A percentile compares a stretch with the other conserved stretches of the same genome.
phyloP scores from a whole-genome alignment of 2,329 filamentous ascomycete species.

The Rugonectria rugulosa region DNA sequence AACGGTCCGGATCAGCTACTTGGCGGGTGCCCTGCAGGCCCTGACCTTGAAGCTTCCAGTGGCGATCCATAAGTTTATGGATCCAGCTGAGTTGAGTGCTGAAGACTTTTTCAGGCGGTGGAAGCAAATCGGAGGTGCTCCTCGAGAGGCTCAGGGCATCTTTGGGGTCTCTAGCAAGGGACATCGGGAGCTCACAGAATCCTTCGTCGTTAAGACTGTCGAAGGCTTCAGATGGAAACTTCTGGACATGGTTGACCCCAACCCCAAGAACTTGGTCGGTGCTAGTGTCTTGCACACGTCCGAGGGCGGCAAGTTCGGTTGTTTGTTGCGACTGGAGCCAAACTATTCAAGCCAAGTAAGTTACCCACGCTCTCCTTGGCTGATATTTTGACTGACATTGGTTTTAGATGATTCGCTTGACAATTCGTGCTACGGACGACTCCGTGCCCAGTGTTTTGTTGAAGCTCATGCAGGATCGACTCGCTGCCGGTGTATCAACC shows the following conservation, averaged over 20 bases:
- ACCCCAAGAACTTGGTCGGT: conserved; percentile 91
- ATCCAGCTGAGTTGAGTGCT: conserved; percentile 81
- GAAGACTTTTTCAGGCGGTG: conserved; percentile 99
- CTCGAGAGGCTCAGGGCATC: conserved; percentile 87
- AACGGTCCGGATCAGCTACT: conserved; percentile 92
- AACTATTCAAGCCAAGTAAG: conserved; percentile 91
- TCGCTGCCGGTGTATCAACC: conserved; percentile 64
- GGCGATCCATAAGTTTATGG: conserved; percentile 95
- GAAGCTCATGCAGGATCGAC: conserved; percentile 85
- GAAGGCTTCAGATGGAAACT: conserved; percentile 91
- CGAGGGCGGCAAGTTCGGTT: conserved; percentile 90
- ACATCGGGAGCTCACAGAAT: conserved; percentile 71
- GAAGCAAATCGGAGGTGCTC: conserved; percentile 94
- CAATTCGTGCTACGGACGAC: conserved; percentile 93
- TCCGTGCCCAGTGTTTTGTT: conserved; percentile 80
- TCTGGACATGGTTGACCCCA: conserved; percentile 86
- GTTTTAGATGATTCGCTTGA: conserved; percentile 91
- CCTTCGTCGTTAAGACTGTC: conserved; percentile 75
- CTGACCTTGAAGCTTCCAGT: conserved; percentile 91
- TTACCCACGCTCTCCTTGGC: conserved; percentile 18
- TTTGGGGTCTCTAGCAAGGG: conserved; percentile 69
- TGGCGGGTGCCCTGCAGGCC: conserved; percentile 91
- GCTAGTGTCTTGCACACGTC: conserved; percentile 85
- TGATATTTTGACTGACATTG: conserved; percentile 23
- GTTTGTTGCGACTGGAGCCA: conserved; percentile 90